Conservation (phyloP, 2,329 filamentous ascomycete genomes). For the Tolypocladium inflatum region DNA sequence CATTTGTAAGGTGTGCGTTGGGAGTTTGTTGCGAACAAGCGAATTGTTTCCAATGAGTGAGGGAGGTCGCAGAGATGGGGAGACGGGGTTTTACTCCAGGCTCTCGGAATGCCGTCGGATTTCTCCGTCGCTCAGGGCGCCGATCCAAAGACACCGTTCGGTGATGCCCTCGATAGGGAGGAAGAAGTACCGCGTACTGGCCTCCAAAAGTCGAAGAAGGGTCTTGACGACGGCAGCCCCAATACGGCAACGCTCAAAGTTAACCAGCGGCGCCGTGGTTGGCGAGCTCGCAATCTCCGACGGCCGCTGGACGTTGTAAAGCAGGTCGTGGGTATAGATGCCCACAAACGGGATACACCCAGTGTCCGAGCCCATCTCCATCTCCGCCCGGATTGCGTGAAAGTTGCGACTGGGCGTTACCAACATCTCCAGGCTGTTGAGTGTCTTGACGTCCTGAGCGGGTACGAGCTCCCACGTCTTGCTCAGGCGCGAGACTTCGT, state of each 20-base stretch:
- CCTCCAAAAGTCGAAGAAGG: constrained; percentile 66
- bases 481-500: constrained; percentile 57
- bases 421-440: constrained; percentile 60
- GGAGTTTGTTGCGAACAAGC: neutral
- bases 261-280: constrained; percentile 60
- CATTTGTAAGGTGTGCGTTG: neutral
- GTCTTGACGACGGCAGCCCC: constrained; percentile 73
- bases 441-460: constrained; percentile 51
- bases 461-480: constrained; percentile 67
- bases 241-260: constrained; percentile 73
- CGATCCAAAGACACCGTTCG: constrained; percentile 78
- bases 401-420: constrained; percentile 74
- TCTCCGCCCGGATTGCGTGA: constrained; percentile 65
- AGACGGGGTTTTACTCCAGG: constrained; percentile 29
- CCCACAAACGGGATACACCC: constrained; percentile 80
- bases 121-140: constrained; percentile 65
- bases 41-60: neutral
- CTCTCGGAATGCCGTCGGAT: constrained; percentile 48
- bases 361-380: constrained; percentile 58
- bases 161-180: constrained; percentile 67
- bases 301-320: constrained; percentile 73
- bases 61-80: neutral
- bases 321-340: constrained; percentile 73
- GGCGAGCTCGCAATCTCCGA: constrained; percentile 62
- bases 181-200: constrained; percentile 65